Evolutionary conservation across 2,329 filamentous ascomycete species (phyloP).

Genomic region (Paecilomyces niveus): DNA sequence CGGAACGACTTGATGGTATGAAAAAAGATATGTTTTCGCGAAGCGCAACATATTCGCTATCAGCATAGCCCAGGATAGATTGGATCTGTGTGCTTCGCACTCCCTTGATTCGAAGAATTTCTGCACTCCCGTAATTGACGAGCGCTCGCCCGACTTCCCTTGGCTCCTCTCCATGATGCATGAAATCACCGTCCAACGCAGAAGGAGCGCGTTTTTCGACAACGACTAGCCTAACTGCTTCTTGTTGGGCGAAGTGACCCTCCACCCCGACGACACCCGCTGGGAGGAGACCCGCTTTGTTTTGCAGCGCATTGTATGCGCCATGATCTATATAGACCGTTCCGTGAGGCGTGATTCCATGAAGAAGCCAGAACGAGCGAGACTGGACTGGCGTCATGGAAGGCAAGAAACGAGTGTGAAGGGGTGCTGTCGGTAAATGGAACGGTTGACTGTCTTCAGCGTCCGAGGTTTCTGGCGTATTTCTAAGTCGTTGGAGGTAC

Average conservation of each 20-base stretch:
- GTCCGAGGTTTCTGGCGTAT: background rate
- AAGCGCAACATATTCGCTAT: slow-evolving; percentile 88
- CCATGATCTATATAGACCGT: slow-evolving; percentile 91
- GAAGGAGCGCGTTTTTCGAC: slow-evolving; percentile 53
- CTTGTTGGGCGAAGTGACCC: slow-evolving; percentile 82
- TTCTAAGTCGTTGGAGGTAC: slow-evolving; percentile 63
- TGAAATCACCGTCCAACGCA: slow-evolving; percentile 32
- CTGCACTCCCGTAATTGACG: slow-evolving; percentile 83
- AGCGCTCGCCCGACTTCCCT: slow-evolving; percentile 79
- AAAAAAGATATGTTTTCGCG: slow-evolving; percentile 82
- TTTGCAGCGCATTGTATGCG: slow-evolving; percentile 68
- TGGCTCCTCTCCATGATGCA: slow-evolving; percentile 35
- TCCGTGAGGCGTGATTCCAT: slow-evolving; percentile 84
- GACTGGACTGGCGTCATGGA: slow-evolving; percentile 79
- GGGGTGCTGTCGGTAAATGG: slow-evolving; percentile 41
- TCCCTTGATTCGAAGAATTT: slow-evolving; percentile 80
- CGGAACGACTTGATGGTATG: slow-evolving; percentile 7
- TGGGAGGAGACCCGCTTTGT: slow-evolving; percentile 81
- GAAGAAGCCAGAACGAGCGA: slow-evolving; percentile 93
- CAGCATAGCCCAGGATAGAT: slow-evolving; percentile 76
- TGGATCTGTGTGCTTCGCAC: slow-evolving; percentile 75
- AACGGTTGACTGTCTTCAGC: background rate
- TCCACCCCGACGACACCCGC: slow-evolving; percentile 87
- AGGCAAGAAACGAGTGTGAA: slow-evolving; percentile 90
- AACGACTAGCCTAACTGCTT: slow-evolving; percentile 80